Base-by-base conservation (phyloP, 1,284 basidiomycete genomes). In the Cryptococcus amylolentus region DNA sequence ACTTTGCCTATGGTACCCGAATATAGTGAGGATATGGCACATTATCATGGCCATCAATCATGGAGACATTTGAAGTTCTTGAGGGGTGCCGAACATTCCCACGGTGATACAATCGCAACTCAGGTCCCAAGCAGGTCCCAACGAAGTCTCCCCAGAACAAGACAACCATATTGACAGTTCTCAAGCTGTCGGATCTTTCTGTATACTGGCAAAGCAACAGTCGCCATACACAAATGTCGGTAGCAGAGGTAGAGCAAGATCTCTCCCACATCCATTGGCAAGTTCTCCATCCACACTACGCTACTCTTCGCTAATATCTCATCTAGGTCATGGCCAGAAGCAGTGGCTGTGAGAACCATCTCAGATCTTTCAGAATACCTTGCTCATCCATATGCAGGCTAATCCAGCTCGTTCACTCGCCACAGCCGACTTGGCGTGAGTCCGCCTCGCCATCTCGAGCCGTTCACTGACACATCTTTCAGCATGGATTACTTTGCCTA, bases 401-500 rank as follows among this genome's bases (percentile, higher is more conserved):
- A 70, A 70, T 53, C 68, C 70, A 20, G 70, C 67, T 18, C 58
- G 62, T 5, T 69, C 68, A 9, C 62, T 74, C 8, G 70, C 72
- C 4, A 72, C 56, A 7, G 49, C 70, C 3, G 72, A 74, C 41
- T 55, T 72, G 16, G 72, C 70, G 69, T 73, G 49, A 62, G 69
- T 38, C 51, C 6, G 42, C 13, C 14, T n/a, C 14, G 8, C n/a
- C 37, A 35, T 35, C 2, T 23, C 23, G 20, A 46, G 4, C 45
- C 7, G 8, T 20, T 16, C 45, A 23, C 23, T 52, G 23, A 46
- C 40, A 5, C 40, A 26, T 43, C 23, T 9, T 3, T 9, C 54
- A 75, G 73, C 35, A 64, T 76, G 64, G 74, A 76, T 60, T 76
- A 75, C 60, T 76, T 76, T 51, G 69, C 72, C 8, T 67, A 65